Percentiles rank a stretch among this genome's conserved stretches.
phyloP scores from a whole-genome alignment of 192 early-diverging fungal genomes.

The Pecoramyces ruminantium region DNA sequence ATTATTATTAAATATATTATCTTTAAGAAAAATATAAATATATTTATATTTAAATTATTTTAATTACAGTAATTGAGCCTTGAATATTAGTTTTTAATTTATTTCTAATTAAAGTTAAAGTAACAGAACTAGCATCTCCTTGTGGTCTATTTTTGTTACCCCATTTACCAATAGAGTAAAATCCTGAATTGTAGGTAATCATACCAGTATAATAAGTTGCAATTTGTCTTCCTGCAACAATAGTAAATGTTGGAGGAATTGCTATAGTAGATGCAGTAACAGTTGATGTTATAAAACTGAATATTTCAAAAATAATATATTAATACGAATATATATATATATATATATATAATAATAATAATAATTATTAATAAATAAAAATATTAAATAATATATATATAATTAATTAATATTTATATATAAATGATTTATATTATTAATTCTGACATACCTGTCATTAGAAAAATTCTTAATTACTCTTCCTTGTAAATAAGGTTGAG shows the following conservation, averaged over 20 bases:
- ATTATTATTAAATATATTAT: too few species aligned
- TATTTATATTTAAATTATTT: too few species aligned
- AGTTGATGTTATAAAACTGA: constrained; percentile 48
- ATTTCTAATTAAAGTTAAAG: neutral
- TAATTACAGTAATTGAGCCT: neutral
- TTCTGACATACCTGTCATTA: neutral
- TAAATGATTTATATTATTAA: too few species aligned
- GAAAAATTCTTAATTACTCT: neutral
- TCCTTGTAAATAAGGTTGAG: neutral
- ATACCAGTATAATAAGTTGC: constrained; percentile 44
- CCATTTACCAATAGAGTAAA: constrained; percentile 49
- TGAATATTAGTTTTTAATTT: neutral
- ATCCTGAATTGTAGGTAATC: constrained; percentile 61
- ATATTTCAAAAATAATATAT: neutral
- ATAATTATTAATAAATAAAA: too few species aligned
- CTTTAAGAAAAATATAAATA: too few species aligned
- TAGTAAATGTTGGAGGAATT: constrained; percentile 44
- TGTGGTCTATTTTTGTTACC: constrained; percentile 11
- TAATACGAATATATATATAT: too few species aligned
- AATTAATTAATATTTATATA: too few species aligned
- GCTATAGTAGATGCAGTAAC: constrained; percentile 27
- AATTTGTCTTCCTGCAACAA: constrained; percentile 48
- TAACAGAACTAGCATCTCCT: neutral
- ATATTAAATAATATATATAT: too few species aligned
- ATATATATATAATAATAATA: too few species aligned